These are phyloP conservation scores for Pythium graminicola DNA, from an alignment of 352 stramenopile genomes.

Conservation along the genomic window DNA sequence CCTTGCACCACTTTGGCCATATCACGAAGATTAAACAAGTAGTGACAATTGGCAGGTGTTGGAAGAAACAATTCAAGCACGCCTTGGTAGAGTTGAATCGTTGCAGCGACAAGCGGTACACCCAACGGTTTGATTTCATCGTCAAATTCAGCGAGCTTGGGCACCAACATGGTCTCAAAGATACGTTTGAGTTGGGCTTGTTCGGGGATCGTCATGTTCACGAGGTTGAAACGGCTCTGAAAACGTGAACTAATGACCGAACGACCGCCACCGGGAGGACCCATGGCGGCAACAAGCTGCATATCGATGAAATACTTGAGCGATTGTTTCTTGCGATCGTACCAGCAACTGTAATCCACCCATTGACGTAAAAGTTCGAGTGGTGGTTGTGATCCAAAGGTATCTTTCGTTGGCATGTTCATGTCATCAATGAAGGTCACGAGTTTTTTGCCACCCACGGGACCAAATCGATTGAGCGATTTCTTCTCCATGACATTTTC, in stretches of 20 bases:
- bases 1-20: slow-evolving; percentile 92
- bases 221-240: slow-evolving; percentile 87
- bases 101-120: slow-evolving; percentile 76
- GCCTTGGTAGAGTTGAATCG: slow-evolving; percentile 81
- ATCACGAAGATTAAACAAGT: slow-evolving; percentile 93
- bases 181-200: slow-evolving; percentile 81
- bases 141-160: slow-evolving; percentile 69
- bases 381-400: slow-evolving; percentile 91
- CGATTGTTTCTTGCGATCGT: slow-evolving; percentile 92
- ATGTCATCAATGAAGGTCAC: slow-evolving; percentile 95
- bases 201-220: slow-evolving; percentile 86
- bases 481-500: slow-evolving; percentile 95
- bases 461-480: slow-evolving; percentile 90
- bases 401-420: slow-evolving; percentile 91
- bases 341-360: slow-evolving; percentile 93
- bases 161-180: slow-evolving; percentile 87
- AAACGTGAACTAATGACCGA: slow-evolving; percentile 83
- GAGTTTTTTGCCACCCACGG: slow-evolving; percentile 80
- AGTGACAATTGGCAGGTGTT: slow-evolving; percentile 89
- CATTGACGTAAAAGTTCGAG: slow-evolving; percentile 94
- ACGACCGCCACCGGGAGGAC: slow-evolving; percentile 78
- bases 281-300: slow-evolving; percentile 74
- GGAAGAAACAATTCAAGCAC: slow-evolving; percentile 87
- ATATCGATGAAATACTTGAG: slow-evolving; percentile 89
- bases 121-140: slow-evolving; percentile 85